These are phyloP conservation scores for Fusarium sambucinum DNA, from an alignment of 2,329 filamentous ascomycete species.

Conservation along the genomic window DNA sequence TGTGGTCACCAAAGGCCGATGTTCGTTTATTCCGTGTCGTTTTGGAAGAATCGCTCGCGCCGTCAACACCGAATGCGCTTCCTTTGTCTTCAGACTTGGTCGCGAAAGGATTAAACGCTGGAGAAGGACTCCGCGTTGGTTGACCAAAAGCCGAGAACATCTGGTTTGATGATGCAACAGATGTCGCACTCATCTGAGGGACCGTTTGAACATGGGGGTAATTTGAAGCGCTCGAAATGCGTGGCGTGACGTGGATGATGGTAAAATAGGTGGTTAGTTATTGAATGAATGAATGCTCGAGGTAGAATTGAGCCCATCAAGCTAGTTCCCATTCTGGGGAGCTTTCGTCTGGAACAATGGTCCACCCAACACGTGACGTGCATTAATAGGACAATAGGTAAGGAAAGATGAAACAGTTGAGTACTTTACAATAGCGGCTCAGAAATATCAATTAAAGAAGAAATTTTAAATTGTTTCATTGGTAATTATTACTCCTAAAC, in stretches of 20 bases:
- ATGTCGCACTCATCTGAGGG: conserved; percentile 55
- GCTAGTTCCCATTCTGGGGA: conserved; percentile 43
- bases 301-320: conserved; percentile 36
- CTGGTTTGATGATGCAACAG: conserved; percentile 56
- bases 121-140: conserved; percentile 53
- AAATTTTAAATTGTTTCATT: conserved; percentile 19
- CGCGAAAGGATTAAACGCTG: conserved; percentile 55
- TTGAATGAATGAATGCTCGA: conserved; percentile 23
- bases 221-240: conserved; percentile 32
- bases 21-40: conserved; percentile 47
- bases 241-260: conserved; percentile 21
- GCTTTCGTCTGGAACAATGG: conserved; percentile 32
- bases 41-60: conserved; percentile 47
- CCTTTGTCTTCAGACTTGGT: conserved; percentile 38
- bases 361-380: conserved; percentile 43
- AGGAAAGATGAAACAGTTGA: conserved; percentile 1
- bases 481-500: conserved; percentile 28
- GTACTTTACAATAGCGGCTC: neutral
- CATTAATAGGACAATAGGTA: conserved; percentile 7
- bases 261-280: conserved; percentile 7
- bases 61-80: conserved; percentile 52
- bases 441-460: neutral
- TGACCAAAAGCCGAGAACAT: conserved; percentile 56
- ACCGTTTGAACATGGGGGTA: conserved; percentile 52
- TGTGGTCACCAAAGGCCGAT: conserved; percentile 45